Evolutionary conservation across 2,329 filamentous ascomycete genomes (phyloP), one percentile per base, ranked within the genome.

Genomic region (Phyllosticta citrichinensis): DNA sequence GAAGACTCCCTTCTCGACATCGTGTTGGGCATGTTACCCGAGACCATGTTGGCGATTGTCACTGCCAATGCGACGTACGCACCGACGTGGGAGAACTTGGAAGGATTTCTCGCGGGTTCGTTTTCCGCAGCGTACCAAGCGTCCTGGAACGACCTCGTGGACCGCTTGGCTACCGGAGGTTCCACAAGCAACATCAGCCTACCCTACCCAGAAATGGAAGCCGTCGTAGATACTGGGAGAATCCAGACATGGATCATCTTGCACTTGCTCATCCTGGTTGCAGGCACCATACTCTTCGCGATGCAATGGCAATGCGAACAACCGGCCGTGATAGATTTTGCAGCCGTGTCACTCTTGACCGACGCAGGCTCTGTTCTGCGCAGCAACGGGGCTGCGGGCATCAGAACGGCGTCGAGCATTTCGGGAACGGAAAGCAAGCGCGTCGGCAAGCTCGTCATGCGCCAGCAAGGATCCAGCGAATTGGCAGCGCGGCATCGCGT

Each of bases 31-130:
- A 60, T 60, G 58, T 52, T 60, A 1, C 58, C 58, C 1, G 58
- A 60, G 19, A 60, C 58, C 5, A 55, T 60, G 52, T 47, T 60
- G 12, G 54, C 35, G 1, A 60, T 60, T 35, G 53, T 60, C 35
- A 60, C 58, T 11, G 58, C 35, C 52, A 60, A 60, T 25, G 58
- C 58, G 19, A 60, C 58, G 0, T 60, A 60, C 40, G 53, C 58
- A 4, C 58, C 58, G 6, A 60, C 58, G 3, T 52, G 17, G 17
- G 40, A 10, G 11, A 60, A 60, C 12, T 27, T 60, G 11, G 22
- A 30, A 6, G 58, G 58, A 11, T 60, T 51, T n/a, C 17, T 60
- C 1, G 58, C 58, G 6, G 58, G 58, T 11, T 53, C 58, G 11
- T 60, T 56, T 12, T 22, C 53, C 4, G 58, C 53, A 5, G 58